Base-by-base conservation (phyloP, 441 rosid species). In the Erysimum cheiri region DNA sequence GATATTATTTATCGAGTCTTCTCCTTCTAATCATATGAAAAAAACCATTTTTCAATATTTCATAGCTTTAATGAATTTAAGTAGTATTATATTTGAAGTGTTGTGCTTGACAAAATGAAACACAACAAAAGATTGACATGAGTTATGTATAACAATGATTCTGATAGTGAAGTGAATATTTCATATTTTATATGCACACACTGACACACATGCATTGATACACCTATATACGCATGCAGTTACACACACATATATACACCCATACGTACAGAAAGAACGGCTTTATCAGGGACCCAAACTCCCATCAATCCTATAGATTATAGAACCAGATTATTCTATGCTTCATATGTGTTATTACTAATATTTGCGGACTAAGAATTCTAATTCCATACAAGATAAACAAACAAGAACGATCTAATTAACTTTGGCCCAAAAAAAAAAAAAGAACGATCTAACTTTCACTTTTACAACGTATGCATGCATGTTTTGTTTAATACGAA, bases 91-190 rank as follows among this genome's bases (percentile, higher is more conserved):
- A 22, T 54, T 36, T 24, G 35, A 61, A 33, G 57, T 60, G 47
- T 17, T 69, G 64, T 74, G 70, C 60, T 56, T 60, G 78, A 29
- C 31, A 67, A 69, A 55, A 55, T 39, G 78, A 74, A 74, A 74
- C 78, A 74, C 68, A 74, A 74, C 70, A 74, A 62, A 62, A 55
- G 70, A 61, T 62, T 69, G 74, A 68, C 54, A 74, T 66, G 70
- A 69, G 54, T 43, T 37, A 36, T 73, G 73, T 68, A 53, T 11
- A 41, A n/a, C 69, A 60, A 74, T 67, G 73, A 74, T 67, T 74
- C 73, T 68, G 78, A 74, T 68, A 68, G 73, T 46, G 64, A 74
- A 68, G 60, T 61, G 64, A 61, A 60, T 61, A 67, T 60, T 64
- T 60, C 69, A 60, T 67, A 68, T 54, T 68, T 74, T 68, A 73